A percentile compares a stretch with the other conserved stretches of the same genome.
phyloP scores from a whole-genome alignment of 179 eudicot species.

The Gypsophila paniculata region DNA sequence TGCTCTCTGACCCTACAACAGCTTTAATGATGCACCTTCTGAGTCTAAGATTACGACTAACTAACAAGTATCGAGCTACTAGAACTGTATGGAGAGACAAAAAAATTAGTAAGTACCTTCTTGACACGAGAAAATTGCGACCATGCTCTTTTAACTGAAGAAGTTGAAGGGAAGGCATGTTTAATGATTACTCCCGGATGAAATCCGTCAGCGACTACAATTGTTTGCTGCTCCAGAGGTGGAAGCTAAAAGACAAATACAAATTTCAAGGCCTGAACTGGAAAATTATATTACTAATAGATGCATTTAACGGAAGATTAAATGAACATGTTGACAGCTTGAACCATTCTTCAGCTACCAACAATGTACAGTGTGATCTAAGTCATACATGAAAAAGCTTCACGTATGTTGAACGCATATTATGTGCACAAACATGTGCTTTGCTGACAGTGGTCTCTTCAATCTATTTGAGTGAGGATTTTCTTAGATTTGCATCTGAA shows the following conservation, averaged over 20 bases:
- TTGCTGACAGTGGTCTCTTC: neutral
- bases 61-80: neutral
- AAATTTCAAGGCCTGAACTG: neutral
- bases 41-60: neutral
- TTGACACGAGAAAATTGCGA: constrained; percentile 66
- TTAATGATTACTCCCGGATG: constrained; percentile 29
- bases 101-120: constrained; percentile 43
- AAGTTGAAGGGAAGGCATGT: constrained; percentile 94
- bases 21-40: neutral
- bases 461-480: neutral
- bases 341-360: neutral
- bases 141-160: constrained; percentile 91
- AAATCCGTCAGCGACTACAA: constrained; percentile 23
- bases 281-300: neutral
- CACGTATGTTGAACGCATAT: neutral
- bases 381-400: neutral
- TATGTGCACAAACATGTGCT: neutral
- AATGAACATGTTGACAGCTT: neutral
- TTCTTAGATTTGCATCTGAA: neutral
- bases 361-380: neutral
- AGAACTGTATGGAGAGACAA: constrained; percentile 8
- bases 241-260: constrained; percentile 13
- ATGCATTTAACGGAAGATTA: neutral
- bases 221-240: constrained; percentile 18
- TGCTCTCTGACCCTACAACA: neutral